A percentile compares a stretch with the other conserved stretches of the same genome.
Evolutionary conservation across 352 stramenopile genomes (phyloP).

Genomic region (Globisporangium nunn): DNA sequence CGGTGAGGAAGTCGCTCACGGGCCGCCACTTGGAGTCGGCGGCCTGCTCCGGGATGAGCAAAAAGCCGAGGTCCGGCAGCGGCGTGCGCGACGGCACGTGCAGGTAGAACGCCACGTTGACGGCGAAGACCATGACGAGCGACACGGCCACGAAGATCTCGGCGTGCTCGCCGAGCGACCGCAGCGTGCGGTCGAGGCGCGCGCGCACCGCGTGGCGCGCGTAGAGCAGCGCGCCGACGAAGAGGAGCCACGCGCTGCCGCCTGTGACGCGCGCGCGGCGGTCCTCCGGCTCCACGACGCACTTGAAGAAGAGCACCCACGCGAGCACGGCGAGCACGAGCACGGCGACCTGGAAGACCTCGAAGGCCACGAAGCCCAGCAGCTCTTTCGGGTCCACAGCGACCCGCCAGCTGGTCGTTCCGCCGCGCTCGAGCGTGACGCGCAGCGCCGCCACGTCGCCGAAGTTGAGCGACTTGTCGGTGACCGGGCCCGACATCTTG

Average conservation of each 20-base stretch:
- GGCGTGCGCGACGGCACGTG: slow-evolving; percentile 47
- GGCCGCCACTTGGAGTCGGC: slow-evolving; percentile 50
- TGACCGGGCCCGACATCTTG: slow-evolving; percentile 48
- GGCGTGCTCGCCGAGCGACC: slow-evolving; percentile 39
- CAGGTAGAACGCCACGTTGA: slow-evolving; percentile 71
- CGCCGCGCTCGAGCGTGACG: not conserved
- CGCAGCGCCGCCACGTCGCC: slow-evolving; percentile 10
- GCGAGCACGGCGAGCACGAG: slow-evolving; percentile 38
- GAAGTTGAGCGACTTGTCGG: slow-evolving; percentile 24
- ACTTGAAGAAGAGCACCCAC: slow-evolving; percentile 67
- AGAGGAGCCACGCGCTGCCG: slow-evolving; percentile 48
- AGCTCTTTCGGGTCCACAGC: slow-evolving; percentile 37
- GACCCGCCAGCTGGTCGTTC: slow-evolving; percentile 1
- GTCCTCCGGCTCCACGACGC: slow-evolving; percentile 43
- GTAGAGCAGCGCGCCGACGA: slow-evolving; percentile 35
- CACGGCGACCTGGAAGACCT: slow-evolving; percentile 31
- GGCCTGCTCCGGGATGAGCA: slow-evolving; percentile 61
- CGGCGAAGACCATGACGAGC: slow-evolving; percentile 56
- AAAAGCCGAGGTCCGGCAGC: slow-evolving; percentile 67
- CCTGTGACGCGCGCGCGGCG: slow-evolving; percentile 34
- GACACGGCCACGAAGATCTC: slow-evolving; percentile 67
- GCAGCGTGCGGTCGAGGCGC: slow-evolving; percentile 30
- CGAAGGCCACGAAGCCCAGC: slow-evolving; percentile 36
- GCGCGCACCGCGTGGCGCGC: slow-evolving; percentile 37
- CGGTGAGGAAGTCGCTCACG: slow-evolving; percentile 62